Evolutionary conservation across 208 protist species (phyloP).

Genomic region (Lotmaria passim): DNA sequence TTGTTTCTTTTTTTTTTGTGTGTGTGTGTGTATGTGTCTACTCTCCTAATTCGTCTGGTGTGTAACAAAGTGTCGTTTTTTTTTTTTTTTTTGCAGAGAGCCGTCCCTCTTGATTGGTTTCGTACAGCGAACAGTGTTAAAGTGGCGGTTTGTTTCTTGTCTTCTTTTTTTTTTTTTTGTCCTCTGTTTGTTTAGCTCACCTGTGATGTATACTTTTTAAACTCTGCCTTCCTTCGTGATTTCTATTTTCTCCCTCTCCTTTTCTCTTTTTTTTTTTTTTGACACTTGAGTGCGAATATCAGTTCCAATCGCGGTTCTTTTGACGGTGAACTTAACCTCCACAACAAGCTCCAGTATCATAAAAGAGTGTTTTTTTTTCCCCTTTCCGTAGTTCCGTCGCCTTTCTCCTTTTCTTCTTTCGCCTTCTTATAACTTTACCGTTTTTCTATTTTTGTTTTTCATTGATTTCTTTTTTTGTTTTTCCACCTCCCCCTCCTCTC

Average conservation of each 20-base stretch:
- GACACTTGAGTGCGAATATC: too few species aligned
- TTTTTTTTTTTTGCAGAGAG: background rate
- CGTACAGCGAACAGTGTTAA: too few species aligned
- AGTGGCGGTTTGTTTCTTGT: background rate
- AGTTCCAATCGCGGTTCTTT: too few species aligned
- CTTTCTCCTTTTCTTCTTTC: background rate
- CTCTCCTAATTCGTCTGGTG: background rate
- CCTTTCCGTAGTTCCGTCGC: background rate
- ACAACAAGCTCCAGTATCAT: too few species aligned
- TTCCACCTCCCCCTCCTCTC: background rate
- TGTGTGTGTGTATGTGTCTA: background rate
- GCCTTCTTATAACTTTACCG: too few species aligned
- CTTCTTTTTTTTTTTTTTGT: background rate
- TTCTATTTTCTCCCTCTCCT: too few species aligned
- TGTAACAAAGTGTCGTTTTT: background rate
- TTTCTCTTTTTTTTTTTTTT: constrained; percentile 4
- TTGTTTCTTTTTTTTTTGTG: constrained; percentile 6
- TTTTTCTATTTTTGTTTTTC: background rate
- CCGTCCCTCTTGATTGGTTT: too few species aligned
- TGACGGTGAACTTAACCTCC: too few species aligned
- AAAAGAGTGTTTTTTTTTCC: background rate
- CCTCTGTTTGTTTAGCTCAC: background rate
- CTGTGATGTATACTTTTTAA: background rate
- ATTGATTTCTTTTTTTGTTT: background rate
- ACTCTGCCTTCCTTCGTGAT: too few species aligned